A percentile compares a stretch with the other conserved stretches of the same genome.
phyloP scores from a whole-genome alignment of 1,284 basidiomycete species.

The Ustilago esculenta region DNA sequence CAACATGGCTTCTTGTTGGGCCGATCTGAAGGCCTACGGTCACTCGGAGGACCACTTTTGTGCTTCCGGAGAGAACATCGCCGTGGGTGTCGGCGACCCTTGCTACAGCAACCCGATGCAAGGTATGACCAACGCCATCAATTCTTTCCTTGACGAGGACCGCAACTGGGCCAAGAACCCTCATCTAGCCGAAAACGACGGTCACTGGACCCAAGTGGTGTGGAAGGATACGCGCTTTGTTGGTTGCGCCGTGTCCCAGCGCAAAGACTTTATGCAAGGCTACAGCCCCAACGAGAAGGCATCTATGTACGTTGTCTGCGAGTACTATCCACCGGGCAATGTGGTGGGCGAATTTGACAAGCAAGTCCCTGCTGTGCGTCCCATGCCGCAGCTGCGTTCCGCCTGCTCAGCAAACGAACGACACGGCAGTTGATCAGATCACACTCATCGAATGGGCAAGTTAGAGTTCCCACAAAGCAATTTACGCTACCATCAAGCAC shows the following conservation, averaged over 20 bases:
- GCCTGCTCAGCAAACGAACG: conserved; percentile 39
- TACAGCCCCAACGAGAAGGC: conserved; percentile 3
- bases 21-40: conserved; percentile 47
- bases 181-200: conserved; percentile 8
- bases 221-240: conserved; percentile 40
- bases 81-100: conserved; percentile 29
- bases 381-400: conserved; percentile 25
- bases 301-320: conserved; percentile 40
- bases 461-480: too few species aligned
- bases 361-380: conserved; percentile 18
- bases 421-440: conserved; percentile 28
- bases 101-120: conserved; percentile 37
- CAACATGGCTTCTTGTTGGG: conserved; percentile 51
- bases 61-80: conserved; percentile 46
- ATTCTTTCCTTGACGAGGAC: conserved; percentile 47
- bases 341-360: conserved; percentile 16
- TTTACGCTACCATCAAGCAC: background rate
- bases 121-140: conserved; percentile 38
- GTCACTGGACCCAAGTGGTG: conserved; percentile 37
- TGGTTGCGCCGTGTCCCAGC: conserved; percentile 34
- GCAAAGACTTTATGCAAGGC: conserved; percentile 24
- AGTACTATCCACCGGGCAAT: conserved; percentile 46
- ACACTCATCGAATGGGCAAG: too few species aligned
- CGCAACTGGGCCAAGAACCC: conserved; percentile 31
- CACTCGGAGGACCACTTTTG: conserved; percentile 46